Conservation (phyloP, 257 asterid genomes). For the Primulina tabacum region DNA sequence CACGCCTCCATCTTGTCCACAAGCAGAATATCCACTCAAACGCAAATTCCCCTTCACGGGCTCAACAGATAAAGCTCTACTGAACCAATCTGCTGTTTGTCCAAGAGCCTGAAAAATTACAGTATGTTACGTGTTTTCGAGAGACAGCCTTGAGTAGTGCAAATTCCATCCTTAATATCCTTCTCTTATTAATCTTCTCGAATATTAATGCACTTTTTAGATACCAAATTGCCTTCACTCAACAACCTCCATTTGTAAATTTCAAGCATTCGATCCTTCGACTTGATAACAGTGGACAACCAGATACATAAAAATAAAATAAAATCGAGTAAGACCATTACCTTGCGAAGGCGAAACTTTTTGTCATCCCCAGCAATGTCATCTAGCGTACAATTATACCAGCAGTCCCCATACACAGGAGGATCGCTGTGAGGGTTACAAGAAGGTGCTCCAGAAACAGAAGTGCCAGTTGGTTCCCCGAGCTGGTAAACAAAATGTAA, state of each 20-base stretch:
- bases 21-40: slow-evolving; percentile 98
- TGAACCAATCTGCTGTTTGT: slow-evolving; percentile 96
- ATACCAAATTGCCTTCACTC: neutral
- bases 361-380: slow-evolving; percentile 96
- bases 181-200: neutral
- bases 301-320: neutral
- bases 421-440: slow-evolving; percentile 96
- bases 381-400: slow-evolving; percentile 93
- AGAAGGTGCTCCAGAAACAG: slow-evolving; percentile 76
- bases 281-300: slow-evolving; percentile 3
- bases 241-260: slow-evolving; percentile 13
- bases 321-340: slow-evolving; percentile 28
- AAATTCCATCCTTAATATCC: slow-evolving; percentile 8
- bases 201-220: neutral
- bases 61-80: slow-evolving; percentile 87
- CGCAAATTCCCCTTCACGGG: slow-evolving; percentile 92
- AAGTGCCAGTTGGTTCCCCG: slow-evolving; percentile 90
- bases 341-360: slow-evolving; percentile 92
- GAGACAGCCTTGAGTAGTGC: neutral
- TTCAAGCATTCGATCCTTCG: slow-evolving; percentile 9
- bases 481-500: slow-evolving; percentile 50
- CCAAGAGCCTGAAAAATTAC: slow-evolving; percentile 70
- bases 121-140: slow-evolving; percentile 15
- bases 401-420: slow-evolving; percentile 91
- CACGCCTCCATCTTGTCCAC: slow-evolving; percentile 99